Percentiles rank a stretch among this genome's conserved stretches.
Evolutionary conservation across 371 early-diverging fungal species (phyloP).

Genomic region (Mortierella sp.): DNA sequence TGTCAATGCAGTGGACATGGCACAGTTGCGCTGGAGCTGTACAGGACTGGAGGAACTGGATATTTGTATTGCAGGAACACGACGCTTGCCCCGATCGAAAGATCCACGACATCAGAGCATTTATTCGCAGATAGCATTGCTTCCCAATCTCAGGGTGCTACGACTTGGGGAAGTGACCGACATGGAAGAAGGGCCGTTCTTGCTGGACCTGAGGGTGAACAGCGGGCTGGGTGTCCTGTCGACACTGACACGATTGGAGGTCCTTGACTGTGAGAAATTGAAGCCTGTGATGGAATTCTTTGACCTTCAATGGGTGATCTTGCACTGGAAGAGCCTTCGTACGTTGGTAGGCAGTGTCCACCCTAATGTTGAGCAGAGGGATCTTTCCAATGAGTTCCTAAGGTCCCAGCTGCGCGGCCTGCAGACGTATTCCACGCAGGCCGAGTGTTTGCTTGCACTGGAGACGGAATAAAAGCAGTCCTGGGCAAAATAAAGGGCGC

Average conservation of each 20-base stretch:
- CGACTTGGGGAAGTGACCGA: constrained; percentile 18
- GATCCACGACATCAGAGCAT: constrained; percentile 18
- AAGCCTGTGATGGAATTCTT: constrained; percentile 30
- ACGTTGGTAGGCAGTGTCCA: constrained; percentile 25
- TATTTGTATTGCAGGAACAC: constrained; percentile 17
- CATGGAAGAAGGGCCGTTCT: background rate
- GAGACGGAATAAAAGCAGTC: constrained; percentile 5
- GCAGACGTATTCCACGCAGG: background rate
- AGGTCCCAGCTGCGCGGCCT: background rate
- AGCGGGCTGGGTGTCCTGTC: constrained; percentile 28
- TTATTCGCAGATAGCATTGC: constrained; percentile 23
- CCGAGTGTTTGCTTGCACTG: background rate
- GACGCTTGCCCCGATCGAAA: background rate
- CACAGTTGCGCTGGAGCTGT: constrained; percentile 10
- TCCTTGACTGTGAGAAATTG: constrained; percentile 18
- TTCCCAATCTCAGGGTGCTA: constrained; percentile 11
- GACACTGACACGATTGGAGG: constrained; percentile 16
- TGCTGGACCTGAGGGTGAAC: constrained; percentile 23
- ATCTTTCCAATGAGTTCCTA: constrained; percentile 25
- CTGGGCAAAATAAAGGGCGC: background rate
- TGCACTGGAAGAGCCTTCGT: constrained; percentile 16
- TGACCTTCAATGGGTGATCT: constrained; percentile 24
- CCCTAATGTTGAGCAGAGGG: constrained; percentile 18
- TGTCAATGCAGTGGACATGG: constrained; percentile 23
- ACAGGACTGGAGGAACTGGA: constrained; percentile 19